Conservation (phyloP, 495 filamentous ascomycete species). For the Haplographium delicatum region DNA sequence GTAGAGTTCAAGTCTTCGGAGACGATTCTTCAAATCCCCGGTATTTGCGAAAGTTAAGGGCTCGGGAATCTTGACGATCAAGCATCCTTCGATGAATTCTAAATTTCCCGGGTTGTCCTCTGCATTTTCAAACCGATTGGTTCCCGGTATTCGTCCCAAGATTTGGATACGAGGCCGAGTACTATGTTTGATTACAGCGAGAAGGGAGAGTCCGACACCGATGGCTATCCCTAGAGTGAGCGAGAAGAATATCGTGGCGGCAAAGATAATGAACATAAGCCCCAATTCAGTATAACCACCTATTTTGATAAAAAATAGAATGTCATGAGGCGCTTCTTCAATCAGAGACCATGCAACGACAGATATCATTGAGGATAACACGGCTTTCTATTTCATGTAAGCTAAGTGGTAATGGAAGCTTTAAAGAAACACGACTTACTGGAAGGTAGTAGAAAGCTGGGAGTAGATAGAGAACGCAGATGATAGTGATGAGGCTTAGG, state of each 20-base stretch:
- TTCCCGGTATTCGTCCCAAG: conserved; percentile 81
- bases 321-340: conserved; percentile 90
- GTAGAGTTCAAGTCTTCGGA: conserved; percentile 81
- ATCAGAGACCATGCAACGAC: conserved; percentile 92
- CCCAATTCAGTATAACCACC: conserved; percentile 77
- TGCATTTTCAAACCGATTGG: conserved; percentile 80
- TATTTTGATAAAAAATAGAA: conserved; percentile 83
- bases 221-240: conserved; percentile 81
- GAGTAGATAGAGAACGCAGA: conserved; percentile 73
- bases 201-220: conserved; percentile 79
- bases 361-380: conserved; percentile 89
- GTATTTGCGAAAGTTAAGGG: conserved; percentile 97
- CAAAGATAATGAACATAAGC: conserved; percentile 85
- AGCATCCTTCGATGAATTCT: conserved; percentile 83
- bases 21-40: conserved; percentile 78
- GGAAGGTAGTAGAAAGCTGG: conserved; percentile 94
- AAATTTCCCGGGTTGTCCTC: conserved; percentile 70
- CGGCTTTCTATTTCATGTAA: conserved; percentile 67
- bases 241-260: conserved; percentile 89
- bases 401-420: conserved; percentile 4
- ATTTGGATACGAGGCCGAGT: conserved; percentile 96
- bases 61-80: conserved; percentile 97
- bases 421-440: conserved; percentile 42
- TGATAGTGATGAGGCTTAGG: conserved; percentile 72
- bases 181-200: conserved; percentile 82